Evolutionary conservation across 2,329 filamentous ascomycete genomes (phyloP).

Genomic region (Byssochlamys sp.): DNA sequence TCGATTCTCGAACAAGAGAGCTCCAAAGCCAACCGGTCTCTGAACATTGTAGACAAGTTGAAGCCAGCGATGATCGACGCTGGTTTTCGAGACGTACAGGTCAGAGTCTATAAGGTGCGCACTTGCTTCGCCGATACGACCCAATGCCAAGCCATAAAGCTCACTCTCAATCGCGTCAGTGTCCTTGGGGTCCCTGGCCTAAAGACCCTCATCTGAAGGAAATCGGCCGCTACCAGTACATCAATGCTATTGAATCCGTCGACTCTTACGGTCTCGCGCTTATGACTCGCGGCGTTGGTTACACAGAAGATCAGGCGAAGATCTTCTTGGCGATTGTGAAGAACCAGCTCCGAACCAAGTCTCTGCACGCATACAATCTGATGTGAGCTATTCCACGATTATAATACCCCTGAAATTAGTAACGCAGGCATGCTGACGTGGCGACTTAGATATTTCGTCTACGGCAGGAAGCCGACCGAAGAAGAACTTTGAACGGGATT

Average conservation of each 20-base stretch:
- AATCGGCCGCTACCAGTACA: conserved; percentile 8
- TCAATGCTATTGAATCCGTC: conserved; percentile 11
- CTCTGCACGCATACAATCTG: background rate
- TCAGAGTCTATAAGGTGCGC: background rate
- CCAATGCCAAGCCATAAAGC: background rate
- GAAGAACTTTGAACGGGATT: background rate
- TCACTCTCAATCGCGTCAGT: background rate
- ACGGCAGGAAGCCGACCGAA: background rate
- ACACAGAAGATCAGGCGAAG: conserved; percentile 8
- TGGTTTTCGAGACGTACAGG: background rate
- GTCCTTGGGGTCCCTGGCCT: conserved; percentile 7
- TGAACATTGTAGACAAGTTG: background rate
- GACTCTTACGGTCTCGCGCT: conserved; percentile 14
- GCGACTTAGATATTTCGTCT: background rate
- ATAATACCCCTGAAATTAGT: background rate
- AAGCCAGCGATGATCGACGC: background rate
- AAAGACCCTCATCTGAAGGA: conserved; percentile 4
- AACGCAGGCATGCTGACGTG: background rate
- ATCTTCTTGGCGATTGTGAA: background rate
- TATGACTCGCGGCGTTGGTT: conserved; percentile 14
- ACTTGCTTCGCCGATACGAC: background rate
- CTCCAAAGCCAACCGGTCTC: background rate
- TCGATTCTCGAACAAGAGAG: background rate
- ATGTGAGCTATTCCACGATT: background rate
- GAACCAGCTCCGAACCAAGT: background rate